Evolutionary conservation across 2,329 filamentous ascomycete genomes (phyloP).

Genomic region (Cyclaneusma minus): DNA sequence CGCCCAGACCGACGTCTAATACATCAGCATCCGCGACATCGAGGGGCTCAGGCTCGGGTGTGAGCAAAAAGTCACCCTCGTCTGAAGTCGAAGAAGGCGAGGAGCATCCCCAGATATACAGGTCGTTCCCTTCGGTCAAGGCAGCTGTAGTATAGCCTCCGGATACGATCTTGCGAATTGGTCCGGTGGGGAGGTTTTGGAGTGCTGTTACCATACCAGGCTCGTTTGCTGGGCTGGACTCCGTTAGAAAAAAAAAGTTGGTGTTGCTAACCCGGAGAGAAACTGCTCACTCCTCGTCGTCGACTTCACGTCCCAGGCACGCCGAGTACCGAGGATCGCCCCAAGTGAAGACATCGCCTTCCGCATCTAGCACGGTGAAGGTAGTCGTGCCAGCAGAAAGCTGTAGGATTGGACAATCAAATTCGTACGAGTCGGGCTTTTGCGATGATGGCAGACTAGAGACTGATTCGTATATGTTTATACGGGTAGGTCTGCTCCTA

Average conservation of each 20-base stretch:
- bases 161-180: slow-evolving; percentile 33
- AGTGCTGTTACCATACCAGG: slow-evolving; percentile 34
- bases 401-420: slow-evolving; percentile 4
- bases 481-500: background rate
- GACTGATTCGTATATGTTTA: slow-evolving; percentile 3
- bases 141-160: slow-evolving; percentile 43
- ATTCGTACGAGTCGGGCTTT: slow-evolving; percentile 3
- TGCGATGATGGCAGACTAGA: slow-evolving; percentile 8
- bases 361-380: slow-evolving; percentile 21
- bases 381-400: slow-evolving; percentile 20
- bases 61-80: slow-evolving; percentile 15
- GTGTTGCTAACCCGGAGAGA: too few species aligned
- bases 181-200: slow-evolving; percentile 30
- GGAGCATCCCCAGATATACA: slow-evolving; percentile 48
- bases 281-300: slow-evolving; percentile 20
- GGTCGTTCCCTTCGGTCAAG: slow-evolving; percentile 36
- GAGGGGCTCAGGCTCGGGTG: slow-evolving; percentile 10
- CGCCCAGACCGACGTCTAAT: slow-evolving; percentile 39
- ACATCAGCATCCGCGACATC: slow-evolving; percentile 32
- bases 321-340: slow-evolving; percentile 43
- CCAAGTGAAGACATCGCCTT: slow-evolving; percentile 24
- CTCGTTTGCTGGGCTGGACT: slow-evolving; percentile 25
- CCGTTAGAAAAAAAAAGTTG: too few species aligned
- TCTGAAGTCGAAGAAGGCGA: slow-evolving; percentile 3
- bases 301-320: slow-evolving; percentile 36